A percentile compares a stretch with the other conserved stretches of the same genome.
Evolutionary conservation across 106 monocot genomes (phyloP).

Genomic region (Dioscorea zingiberensis): DNA sequence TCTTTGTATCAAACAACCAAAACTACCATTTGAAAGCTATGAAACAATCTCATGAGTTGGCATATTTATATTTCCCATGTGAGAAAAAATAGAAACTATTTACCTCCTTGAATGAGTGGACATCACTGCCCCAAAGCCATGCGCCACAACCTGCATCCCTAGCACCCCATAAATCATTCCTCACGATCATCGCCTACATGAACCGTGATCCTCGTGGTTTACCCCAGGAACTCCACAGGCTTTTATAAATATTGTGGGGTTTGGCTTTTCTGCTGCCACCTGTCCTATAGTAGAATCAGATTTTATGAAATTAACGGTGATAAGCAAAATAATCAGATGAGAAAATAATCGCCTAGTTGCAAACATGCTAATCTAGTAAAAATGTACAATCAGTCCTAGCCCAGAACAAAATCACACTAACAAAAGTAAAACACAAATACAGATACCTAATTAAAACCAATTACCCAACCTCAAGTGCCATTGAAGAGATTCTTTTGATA

Average conservation of each 20-base stretch:
- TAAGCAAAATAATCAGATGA: no score
- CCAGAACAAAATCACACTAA: no score
- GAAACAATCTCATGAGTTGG: no score
- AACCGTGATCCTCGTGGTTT: constrained; percentile 90
- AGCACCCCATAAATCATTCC: constrained; percentile 97
- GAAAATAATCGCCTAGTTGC: no score
- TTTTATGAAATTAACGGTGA: no score
- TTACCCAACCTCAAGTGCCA: no score
- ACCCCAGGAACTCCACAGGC: constrained; percentile 86
- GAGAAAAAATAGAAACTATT: neutral
- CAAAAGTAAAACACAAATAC: no score
- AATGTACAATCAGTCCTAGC: no score
- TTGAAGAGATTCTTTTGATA: no score
- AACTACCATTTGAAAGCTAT: neutral
- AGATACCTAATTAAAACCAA: no score
- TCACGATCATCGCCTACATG: constrained; percentile 95
- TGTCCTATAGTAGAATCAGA: constrained; percentile 14
- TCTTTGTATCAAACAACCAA: neutral
- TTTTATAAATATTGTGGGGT: constrained; percentile 93
- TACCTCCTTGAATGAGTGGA: constrained; percentile 89
- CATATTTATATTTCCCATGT: neutral
- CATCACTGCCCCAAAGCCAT: constrained; percentile 98
- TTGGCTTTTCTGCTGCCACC: constrained; percentile 99
- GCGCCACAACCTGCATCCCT: constrained; percentile 98
- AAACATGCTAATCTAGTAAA: no score